These are phyloP conservation scores for Lablab purpureus DNA, from an alignment of 306 rosid species.

Conservation along the genomic window DNA sequence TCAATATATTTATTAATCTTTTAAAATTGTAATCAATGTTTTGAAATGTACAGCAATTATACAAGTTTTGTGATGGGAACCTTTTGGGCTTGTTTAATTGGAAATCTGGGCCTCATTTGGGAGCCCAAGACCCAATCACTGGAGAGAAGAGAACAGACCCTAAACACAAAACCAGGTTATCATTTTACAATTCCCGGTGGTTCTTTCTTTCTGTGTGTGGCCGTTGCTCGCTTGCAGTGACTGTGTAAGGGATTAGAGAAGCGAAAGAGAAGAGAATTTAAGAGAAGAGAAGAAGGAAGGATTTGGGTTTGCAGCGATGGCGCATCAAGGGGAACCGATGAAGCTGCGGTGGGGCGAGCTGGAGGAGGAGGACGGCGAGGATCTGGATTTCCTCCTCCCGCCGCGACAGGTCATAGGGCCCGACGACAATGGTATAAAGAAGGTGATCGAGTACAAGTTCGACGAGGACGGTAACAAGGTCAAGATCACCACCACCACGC, in stretches of 20 bases:
- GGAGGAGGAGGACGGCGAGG: slow-evolving; percentile 91
- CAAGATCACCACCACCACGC: slow-evolving; percentile 75
- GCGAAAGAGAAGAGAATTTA: background rate
- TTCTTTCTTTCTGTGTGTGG: background rate
- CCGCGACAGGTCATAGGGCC: slow-evolving; percentile 86
- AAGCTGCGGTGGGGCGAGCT: slow-evolving; percentile 57
- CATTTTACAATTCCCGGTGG: background rate
- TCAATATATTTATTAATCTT: no score
- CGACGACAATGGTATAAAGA: slow-evolving; percentile 84
- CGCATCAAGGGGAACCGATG: slow-evolving; percentile 35
- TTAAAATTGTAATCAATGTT: no score
- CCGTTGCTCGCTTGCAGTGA: background rate
- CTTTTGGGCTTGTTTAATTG: no score
- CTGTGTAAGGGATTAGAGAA: background rate
- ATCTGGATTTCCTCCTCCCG: slow-evolving; percentile 82
- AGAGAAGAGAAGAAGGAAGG: background rate
- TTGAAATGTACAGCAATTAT: no score
- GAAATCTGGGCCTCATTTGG: background rate
- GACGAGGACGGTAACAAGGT: slow-evolving; percentile 84
- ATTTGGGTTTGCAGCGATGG: background rate
- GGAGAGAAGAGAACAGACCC: background rate
- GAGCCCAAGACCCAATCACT: background rate
- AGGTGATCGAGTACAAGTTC: slow-evolving; percentile 75
- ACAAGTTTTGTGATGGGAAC: no score
- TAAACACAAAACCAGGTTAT: background rate